These are phyloP conservation scores for Alternaria angustiovoidea DNA, from an alignment of 2,329 filamentous ascomycete species.

Conservation along the genomic window DNA sequence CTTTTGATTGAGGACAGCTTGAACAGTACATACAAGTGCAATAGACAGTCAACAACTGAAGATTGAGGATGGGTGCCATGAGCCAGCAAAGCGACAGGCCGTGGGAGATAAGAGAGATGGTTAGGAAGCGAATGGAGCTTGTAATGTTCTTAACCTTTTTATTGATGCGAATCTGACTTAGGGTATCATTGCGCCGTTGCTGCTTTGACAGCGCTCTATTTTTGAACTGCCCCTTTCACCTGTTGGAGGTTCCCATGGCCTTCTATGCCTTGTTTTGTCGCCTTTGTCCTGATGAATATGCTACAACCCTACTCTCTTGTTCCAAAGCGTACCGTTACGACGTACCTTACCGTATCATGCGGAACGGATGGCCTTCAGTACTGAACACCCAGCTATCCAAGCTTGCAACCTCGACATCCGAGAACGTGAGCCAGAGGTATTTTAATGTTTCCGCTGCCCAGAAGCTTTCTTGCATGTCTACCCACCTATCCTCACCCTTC, in stretches of 20 bases:
- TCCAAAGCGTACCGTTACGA: not conserved
- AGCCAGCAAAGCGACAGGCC: not conserved
- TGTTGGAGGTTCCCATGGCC: not conserved
- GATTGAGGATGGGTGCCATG: too few species aligned
- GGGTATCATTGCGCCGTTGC: constrained; percentile 1
- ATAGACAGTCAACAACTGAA: too few species aligned
- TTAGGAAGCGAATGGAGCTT: not conserved
- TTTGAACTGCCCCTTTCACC: not conserved
- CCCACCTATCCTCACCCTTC: constrained; percentile 36
- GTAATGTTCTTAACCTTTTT: not conserved
- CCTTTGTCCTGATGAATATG: not conserved
- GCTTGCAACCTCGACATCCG: constrained; percentile 45
- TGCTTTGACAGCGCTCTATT: not conserved
- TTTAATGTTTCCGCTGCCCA: constrained; percentile 54
- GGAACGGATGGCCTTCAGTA: constrained; percentile 53
- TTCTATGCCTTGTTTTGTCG: not conserved
- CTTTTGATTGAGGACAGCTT: too few species aligned
- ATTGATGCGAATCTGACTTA: not conserved
- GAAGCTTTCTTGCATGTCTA: constrained; percentile 51
- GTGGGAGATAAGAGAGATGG: not conserved
- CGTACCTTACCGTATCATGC: constrained; percentile 45
- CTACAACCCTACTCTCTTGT: not conserved
- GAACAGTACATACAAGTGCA: too few species aligned
- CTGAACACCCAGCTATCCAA: constrained; percentile 56
- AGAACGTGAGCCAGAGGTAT: constrained; percentile 53